Percentiles rank a stretch among this genome's conserved stretches.
These are phyloP conservation scores for Margaritispora aquatica DNA, from an alignment of 495 filamentous ascomycete genomes.

Conservation along the genomic window DNA sequence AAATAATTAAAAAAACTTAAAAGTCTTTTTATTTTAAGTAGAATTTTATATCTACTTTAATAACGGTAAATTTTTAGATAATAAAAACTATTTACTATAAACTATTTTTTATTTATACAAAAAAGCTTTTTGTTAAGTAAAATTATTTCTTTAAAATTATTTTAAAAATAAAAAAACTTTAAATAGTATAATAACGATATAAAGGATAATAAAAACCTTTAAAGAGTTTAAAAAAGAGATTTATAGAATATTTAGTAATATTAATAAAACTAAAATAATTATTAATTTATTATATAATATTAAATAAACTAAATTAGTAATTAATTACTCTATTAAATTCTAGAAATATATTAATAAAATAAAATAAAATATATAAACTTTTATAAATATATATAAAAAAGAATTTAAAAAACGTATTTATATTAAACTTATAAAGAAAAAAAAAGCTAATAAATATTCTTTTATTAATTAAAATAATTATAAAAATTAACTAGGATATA, in stretches of 20 bases:
- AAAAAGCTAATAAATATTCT: background rate
- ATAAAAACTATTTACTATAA: too few species aligned
- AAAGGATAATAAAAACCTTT: too few species aligned
- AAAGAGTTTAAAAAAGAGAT: too few species aligned
- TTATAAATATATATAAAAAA: background rate
- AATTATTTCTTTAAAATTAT: too few species aligned
- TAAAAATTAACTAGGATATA: background rate
- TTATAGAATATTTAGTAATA: conserved; percentile 1
- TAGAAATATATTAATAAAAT: background rate
- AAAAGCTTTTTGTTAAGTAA: too few species aligned
- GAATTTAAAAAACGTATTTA: background rate
- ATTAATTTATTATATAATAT: background rate
- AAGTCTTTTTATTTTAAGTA: too few species aligned
- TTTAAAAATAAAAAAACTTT: too few species aligned
- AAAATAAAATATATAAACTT: background rate
- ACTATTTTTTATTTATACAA: too few species aligned
- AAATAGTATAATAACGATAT: too few species aligned
- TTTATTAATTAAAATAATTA: background rate
- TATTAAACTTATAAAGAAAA: background rate
- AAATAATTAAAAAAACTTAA: too few species aligned
- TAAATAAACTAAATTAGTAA: background rate
- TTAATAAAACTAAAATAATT: background rate
- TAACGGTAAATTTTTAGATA: too few species aligned
- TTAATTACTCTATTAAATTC: background rate
- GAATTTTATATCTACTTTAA: too few species aligned